These are phyloP conservation scores for Fusarium cicatricum DNA, from an alignment of 2,329 filamentous ascomycete genomes.

Conservation along the genomic window DNA sequence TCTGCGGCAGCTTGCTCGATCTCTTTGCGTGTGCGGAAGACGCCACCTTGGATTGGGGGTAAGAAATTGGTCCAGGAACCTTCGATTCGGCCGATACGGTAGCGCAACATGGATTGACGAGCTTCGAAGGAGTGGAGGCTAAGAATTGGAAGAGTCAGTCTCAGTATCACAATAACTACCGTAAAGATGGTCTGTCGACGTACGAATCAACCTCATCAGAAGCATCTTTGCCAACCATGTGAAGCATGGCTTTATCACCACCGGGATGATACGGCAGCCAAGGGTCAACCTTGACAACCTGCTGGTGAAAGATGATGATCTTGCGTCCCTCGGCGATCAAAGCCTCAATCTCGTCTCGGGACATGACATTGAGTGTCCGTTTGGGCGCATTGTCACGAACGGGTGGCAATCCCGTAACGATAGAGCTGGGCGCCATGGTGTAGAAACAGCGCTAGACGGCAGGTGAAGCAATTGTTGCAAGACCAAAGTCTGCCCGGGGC, in stretches of 20 bases:
- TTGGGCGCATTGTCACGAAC: constrained; percentile 18
- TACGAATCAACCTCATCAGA: constrained; percentile 95
- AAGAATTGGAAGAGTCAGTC: constrained; percentile 21
- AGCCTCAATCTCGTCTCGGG: constrained; percentile 62
- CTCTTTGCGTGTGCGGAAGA: constrained; percentile 64
- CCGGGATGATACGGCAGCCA: constrained; percentile 94
- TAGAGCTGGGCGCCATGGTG: constrained; percentile 16
- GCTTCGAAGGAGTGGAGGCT: constrained; percentile 87
- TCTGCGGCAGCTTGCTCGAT: constrained; percentile 42
- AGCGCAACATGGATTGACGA: constrained; percentile 77
- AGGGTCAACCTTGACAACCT: constrained; percentile 85
- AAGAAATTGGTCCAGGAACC: constrained; percentile 87
- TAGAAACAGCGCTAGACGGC: background rate
- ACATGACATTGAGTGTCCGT: constrained; percentile 49
- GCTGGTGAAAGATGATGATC: constrained; percentile 81
- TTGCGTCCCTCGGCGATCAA: constrained; percentile 83
- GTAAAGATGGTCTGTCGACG: constrained; percentile 39
- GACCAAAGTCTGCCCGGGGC: constrained; percentile 2
- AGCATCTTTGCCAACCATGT: constrained; percentile 93
- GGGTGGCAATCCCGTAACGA: constrained; percentile 38
- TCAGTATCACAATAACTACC: background rate
- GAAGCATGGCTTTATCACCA: constrained; percentile 87
- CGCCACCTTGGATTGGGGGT: constrained; percentile 90
- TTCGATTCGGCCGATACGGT: constrained; percentile 83
- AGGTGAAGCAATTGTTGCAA: constrained; percentile 6